These are phyloP conservation scores for Meyerozyma smithsonii DNA, from an alignment of 1,139 yeast genomes.

Conservation along the genomic window DNA sequence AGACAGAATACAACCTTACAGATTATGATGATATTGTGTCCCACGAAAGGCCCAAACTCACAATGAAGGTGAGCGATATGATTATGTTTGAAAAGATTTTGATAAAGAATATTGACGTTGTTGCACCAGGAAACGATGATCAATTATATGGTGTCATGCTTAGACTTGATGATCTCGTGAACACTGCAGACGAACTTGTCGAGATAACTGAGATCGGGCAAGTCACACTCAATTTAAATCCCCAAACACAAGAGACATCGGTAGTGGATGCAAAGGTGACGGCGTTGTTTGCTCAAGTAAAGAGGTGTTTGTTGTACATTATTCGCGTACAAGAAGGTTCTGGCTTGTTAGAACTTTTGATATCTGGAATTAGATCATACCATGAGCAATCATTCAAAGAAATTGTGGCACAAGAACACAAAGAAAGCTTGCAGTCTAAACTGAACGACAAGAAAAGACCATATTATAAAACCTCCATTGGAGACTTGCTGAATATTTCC, in stretches of 20 bases:
- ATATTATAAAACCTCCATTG: conserved; percentile 40
- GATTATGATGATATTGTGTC: conserved; percentile 71
- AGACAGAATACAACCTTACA: conserved; percentile 55
- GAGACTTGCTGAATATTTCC: conserved; percentile 50
- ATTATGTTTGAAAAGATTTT: conserved; percentile 57
- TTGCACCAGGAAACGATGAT: conserved; percentile 52
- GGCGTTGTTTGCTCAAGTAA: conserved; percentile 69
- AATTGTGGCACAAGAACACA: conserved; percentile 48
- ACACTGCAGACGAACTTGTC: conserved; percentile 36
- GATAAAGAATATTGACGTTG: conserved; percentile 45
- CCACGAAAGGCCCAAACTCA: conserved; percentile 59
- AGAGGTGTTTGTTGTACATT: conserved; percentile 73
- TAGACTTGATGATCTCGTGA: conserved; percentile 30
- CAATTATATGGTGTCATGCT: conserved; percentile 45
- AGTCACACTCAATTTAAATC: conserved; percentile 42
- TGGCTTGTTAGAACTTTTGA: conserved; percentile 66
- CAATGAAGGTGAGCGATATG: conserved; percentile 62
- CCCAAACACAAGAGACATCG: conserved; percentile 45
- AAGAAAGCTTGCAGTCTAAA: conserved; percentile 18
- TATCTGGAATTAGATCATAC: conserved; percentile 62
- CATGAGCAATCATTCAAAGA: conserved; percentile 63
- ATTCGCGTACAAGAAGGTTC: conserved; percentile 77
- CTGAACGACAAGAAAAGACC: conserved; percentile 28
- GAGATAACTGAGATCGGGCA: conserved; percentile 37
- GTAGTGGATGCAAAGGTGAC: conserved; percentile 43